Evolutionary conservation across 1,284 basidiomycete species (phyloP).

Genomic region (Pyrrhoderma noxium): DNA sequence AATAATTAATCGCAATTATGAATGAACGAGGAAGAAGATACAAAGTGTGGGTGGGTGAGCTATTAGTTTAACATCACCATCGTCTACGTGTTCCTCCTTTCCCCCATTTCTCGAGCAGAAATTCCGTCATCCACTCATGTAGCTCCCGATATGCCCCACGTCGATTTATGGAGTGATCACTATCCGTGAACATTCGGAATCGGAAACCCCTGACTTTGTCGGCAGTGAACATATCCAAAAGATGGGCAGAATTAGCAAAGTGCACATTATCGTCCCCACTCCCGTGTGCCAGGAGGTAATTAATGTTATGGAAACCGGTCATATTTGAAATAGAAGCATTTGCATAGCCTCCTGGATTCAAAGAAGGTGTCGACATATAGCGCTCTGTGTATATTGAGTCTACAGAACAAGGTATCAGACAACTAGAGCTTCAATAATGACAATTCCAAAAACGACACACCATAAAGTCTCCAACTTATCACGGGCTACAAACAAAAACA

Average conservation of each 20-base stretch:
- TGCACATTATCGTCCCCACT: slow-evolving; percentile 95
- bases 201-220: slow-evolving; percentile 71
- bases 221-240: slow-evolving; percentile 87
- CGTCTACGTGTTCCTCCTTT: slow-evolving; percentile 62
- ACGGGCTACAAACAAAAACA: slow-evolving; percentile 48
- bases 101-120: slow-evolving; percentile 88
- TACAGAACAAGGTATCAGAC: too few relatives aligned
- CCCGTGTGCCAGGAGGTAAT: slow-evolving; percentile 87
- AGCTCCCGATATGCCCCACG: slow-evolving; percentile 80
- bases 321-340: slow-evolving; percentile 82
- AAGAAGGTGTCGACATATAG: slow-evolving; percentile 84
- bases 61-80: too few relatives aligned
- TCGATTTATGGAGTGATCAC: slow-evolving; percentile 69
- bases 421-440: slow-evolving; percentile 8
- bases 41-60: too few relatives aligned
- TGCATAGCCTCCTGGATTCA: slow-evolving; percentile 79
- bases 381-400: slow-evolving; percentile 92
- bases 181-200: slow-evolving; percentile 96
- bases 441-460: slow-evolving; percentile 24
- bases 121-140: slow-evolving; percentile 80
- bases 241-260: slow-evolving; percentile 82
- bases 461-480: slow-evolving; percentile 81
- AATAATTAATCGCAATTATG: too few relatives aligned
- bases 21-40: too few relatives aligned
- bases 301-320: slow-evolving; percentile 70